Evolutionary conservation across 1,284 basidiomycete genomes (phyloP), one percentile per base, ranked within the genome.

Genomic region (Ustilago cynodontis): DNA sequence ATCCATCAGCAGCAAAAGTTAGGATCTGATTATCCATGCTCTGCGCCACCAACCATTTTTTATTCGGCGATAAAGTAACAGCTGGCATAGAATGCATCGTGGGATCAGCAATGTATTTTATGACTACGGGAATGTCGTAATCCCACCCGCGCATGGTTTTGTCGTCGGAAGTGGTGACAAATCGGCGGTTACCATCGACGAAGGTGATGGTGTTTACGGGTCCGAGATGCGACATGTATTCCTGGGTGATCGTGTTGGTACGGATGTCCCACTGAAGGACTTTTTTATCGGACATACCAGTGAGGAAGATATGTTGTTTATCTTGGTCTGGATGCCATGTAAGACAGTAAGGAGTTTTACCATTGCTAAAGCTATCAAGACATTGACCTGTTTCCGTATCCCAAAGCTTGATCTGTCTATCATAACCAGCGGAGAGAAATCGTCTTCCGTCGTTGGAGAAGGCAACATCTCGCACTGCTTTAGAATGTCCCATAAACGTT

Each of bases 1-100:
- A 98, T 4, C 87, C 87, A 86, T 99, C 96, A 20, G 96, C 93
- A 82, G 93, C 94, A 87, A 97, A 99, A 61, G 99, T 91, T 26
- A 98, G 89, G 83, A 99, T 95, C 87, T 98, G 95, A 86, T 99
- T 99, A 87, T 99, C 97, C 76, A 99, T 90, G 26, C 94, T 97
- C 86, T 99, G 97, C 18, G 93, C 94, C 18, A 95, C 95, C 76
- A 99, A 92, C 89, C 95, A 98, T 88, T 97, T 97, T 84, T 92
- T 93, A 66, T 91, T 94, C 11, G 97, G 97, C 86, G 98, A 94
- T 33, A 95, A 87, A 10, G 94, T 94, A 41, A 98, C 95, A 18
- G 96, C 93, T 13, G 97, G 97, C 95, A 99, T 98, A 37, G 94
- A 97, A 87, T 99, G 95, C 97, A 99, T 99, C 85, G 94, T 92